Base-by-base conservation (phyloP, 2,329 filamentous ascomycete species). In the Ophiocordyceps robertsii region DNA sequence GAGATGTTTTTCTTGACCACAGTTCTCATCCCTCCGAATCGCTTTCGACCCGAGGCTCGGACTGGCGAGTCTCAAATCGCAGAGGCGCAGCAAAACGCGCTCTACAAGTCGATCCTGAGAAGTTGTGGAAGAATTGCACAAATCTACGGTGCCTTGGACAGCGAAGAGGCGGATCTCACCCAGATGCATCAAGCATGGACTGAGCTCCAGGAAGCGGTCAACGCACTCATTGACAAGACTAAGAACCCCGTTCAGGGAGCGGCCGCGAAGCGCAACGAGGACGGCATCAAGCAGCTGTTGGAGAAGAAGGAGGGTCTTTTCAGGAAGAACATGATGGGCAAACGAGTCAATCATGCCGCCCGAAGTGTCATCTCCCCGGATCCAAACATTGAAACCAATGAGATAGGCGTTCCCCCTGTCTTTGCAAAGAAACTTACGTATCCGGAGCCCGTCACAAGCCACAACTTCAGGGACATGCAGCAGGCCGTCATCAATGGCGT, bases 311-410 rank as follows among this genome's bases (percentile, higher is more conserved):
- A 98, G 58, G 92, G 92, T 50, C 72, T 98, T 29, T 98, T 98
- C 70, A 76, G 92, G 54, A 96, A 95, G 70, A 95, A 98, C 64
- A 96, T 98, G 92, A 98, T 98, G 92, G 92, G 92, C 47, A 98
- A 98, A 71, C 88, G 92, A 69, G 92, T 98, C 66, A 96, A 98
- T 62, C 96, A 92, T 60, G 92, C 92, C 40, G 92, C 92, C 32
- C 83, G 92, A 60, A 94, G 85, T 73, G 92, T 98, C 60, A 98
- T 98, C 53, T 96, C 90, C 10, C 92, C 92, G 0, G 92, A 98
- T 58, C 92, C 92, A 3, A 98, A 96, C 57, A 95, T 98, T 55
- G 92, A 98, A 62, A 96, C 92, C 16, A 96, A 95, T 61, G 92
- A 98, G 64, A 96, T 98, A 51, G 92, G 92, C 60, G 90, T 98